A percentile compares a stretch with the other conserved stretches of the same genome.
Evolutionary conservation across 1,284 basidiomycete genomes (phyloP).

Genomic region (Testicularia cyperi): DNA sequence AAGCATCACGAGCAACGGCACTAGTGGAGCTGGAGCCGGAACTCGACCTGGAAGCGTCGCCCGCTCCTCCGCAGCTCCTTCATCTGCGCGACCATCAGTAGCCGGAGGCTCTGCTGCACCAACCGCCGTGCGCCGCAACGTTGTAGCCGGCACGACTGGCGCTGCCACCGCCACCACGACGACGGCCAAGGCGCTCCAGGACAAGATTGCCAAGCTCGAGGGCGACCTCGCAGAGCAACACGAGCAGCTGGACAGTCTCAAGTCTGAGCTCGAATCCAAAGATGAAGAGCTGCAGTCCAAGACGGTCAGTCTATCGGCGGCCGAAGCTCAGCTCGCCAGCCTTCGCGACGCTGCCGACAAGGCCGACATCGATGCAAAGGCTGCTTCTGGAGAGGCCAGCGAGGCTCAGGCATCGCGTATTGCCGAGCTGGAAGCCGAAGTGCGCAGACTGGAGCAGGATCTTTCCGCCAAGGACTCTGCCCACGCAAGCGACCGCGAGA

Average conservation of each 20-base stretch:
- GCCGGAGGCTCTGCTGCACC: neutral
- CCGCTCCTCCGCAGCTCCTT: constrained; percentile 13
- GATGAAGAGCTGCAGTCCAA: constrained; percentile 41
- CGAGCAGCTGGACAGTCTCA: constrained; percentile 35
- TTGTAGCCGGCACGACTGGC: constrained; percentile 1
- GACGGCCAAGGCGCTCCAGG: constrained; percentile 27
- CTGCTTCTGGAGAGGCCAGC: no score
- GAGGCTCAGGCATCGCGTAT: constrained; percentile 5
- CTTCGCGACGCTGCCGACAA: constrained; percentile 3
- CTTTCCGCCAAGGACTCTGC: constrained; percentile 8
- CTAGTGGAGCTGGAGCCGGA: constrained; percentile 12
- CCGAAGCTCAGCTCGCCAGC: constrained; percentile 24
- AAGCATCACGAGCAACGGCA: constrained; percentile 30
- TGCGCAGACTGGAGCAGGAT: constrained; percentile 12
- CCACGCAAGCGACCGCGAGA: constrained; percentile 10
- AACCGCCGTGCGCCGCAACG: no score
- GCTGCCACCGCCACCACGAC: constrained; percentile 7
- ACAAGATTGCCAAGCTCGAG: constrained; percentile 34
- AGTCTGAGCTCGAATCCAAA: constrained; percentile 39
- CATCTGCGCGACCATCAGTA: neutral
- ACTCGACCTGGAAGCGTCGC: constrained; percentile 17
- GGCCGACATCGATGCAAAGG: constrained; percentile 2
- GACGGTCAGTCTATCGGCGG: constrained; percentile 33
- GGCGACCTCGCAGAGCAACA: constrained; percentile 39
- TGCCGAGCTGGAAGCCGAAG: constrained; percentile 21